Base-by-base conservation (phyloP, 2,329 filamentous ascomycete species). In the Sporothrix curviconia region DNA sequence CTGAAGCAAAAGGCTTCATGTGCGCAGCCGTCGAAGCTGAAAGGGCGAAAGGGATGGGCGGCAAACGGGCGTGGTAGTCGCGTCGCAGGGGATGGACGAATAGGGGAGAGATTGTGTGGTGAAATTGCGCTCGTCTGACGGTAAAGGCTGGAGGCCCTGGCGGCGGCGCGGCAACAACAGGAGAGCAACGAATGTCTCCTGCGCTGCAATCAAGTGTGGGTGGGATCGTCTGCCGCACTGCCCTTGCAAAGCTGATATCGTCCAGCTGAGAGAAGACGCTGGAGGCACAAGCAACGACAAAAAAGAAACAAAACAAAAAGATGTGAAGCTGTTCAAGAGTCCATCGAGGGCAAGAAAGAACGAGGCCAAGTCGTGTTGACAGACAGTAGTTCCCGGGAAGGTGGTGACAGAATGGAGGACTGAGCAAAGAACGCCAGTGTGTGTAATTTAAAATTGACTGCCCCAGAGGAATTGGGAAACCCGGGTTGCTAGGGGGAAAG, bases 401-500 rank as follows among this genome's bases (percentile, higher is more conserved):
- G n/a, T 12, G 24, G 43, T 22, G 25, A 25, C 6, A 22, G 28
- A 53, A 14, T 32, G 9, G 24, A n/a, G 12, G 49, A 25, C 24
- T 36, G 36, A 37, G 25, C 14, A n/a, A 22, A 34, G n/a, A n/a
- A n/a, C n/a, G n/a, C n/a, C n/a, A n/a, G n/a, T n/a, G n/a, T n/a
- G n/a, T n/a, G n/a, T n/a, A 55, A 50, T 44, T 54, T 51, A 55
- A 44, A 34, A 49, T 34, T 17, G 43, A n/a, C n/a, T n/a, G n/a
- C n/a, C n/a, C n/a, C 25, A 46, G 30, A 44, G 24, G 47, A 22
- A 46, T 50, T 34, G 54, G 24, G 14, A 37, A n/a, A n/a, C n/a
- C 55, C 17, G 32, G 40, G 56, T 57, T 57, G 56, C 56, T 53
- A 47, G 56, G 56, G 56, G 32, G 22, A 58, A 53, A 40, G n/a